Evolutionary conservation across 1,284 basidiomycete species (phyloP).

Genomic region (Apiotrichum porosum): DNA sequence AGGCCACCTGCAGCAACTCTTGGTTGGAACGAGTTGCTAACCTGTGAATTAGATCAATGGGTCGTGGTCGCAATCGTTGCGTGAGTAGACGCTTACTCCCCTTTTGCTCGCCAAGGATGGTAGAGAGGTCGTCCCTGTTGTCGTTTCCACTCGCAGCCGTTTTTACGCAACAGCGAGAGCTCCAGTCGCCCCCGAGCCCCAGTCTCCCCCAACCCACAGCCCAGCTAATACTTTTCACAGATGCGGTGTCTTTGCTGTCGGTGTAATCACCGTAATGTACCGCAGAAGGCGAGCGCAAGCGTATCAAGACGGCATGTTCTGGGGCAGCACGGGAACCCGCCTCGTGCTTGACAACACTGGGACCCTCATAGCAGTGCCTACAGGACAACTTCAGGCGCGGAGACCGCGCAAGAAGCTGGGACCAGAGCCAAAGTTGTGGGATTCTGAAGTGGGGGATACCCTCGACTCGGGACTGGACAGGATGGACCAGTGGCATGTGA

Average conservation of each 20-base stretch:
- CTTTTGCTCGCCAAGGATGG: too few relatives aligned
- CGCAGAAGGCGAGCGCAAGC: constrained; percentile 13
- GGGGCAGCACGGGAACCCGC: background rate
- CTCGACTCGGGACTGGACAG: background rate
- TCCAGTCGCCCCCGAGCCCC: too few relatives aligned
- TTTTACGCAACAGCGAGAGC: too few relatives aligned
- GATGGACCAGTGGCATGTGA: constrained; percentile 6
- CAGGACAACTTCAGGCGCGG: background rate
- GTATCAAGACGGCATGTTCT: background rate
- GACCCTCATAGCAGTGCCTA: constrained; percentile 4
- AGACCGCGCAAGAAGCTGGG: constrained; percentile 2
- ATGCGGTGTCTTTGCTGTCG: constrained; percentile 21
- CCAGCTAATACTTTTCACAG: too few relatives aligned
- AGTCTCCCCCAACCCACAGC: too few relatives aligned
- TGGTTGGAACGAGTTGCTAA: too few relatives aligned
- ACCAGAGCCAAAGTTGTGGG: constrained; percentile 10
- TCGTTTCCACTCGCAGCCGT: too few relatives aligned
- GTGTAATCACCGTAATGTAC: constrained; percentile 20
- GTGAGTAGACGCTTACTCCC: too few relatives aligned
- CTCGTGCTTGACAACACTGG: constrained; percentile 5
- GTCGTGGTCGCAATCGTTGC: constrained; percentile 30
- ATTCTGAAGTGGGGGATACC: constrained; percentile 2
- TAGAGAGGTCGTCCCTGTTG: too few relatives aligned
- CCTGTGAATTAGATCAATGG: too few relatives aligned
- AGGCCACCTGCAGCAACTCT: too few relatives aligned